Percentiles rank a stretch among this genome's conserved stretches.
phyloP scores from a whole-genome alignment of 2,329 filamentous ascomycete species.

The Allantophomopsis lycopodina region DNA sequence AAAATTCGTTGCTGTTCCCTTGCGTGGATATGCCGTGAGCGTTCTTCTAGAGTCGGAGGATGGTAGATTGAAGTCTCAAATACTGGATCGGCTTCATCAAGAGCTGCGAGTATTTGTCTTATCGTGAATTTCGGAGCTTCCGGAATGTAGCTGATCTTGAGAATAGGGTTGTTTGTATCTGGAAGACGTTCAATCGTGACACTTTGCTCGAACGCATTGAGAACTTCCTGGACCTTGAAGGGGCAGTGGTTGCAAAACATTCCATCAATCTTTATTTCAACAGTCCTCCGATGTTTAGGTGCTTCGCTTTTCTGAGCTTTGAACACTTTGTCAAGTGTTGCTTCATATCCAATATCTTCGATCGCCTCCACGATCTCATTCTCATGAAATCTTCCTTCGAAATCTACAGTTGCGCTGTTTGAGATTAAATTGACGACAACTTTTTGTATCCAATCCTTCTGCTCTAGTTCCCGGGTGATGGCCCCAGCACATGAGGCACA shows the following conservation, averaged over 20 bases:
- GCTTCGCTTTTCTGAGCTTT: conserved; percentile 16
- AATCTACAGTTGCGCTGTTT: conserved; percentile 34
- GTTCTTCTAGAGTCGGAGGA: conserved; percentile 71
- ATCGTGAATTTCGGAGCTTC: conserved; percentile 57
- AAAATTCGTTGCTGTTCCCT: conserved; percentile 57
- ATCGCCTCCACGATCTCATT: conserved; percentile 31
- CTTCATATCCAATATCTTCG: conserved; percentile 53
- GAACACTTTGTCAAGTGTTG: conserved; percentile 36
- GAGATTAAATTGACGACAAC: conserved; percentile 35
- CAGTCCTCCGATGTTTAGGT: conserved; percentile 27
- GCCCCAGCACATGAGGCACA: conserved; percentile 37
- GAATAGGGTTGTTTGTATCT: conserved; percentile 47
- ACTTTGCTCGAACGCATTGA: conserved; percentile 35
- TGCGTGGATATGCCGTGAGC: conserved; percentile 57
- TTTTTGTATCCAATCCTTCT: conserved; percentile 31
- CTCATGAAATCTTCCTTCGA: conserved; percentile 27
- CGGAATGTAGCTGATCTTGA: conserved; percentile 60
- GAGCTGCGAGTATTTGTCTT: conserved; percentile 55
- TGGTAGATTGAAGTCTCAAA: conserved; percentile 63
- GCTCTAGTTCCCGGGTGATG: conserved; percentile 30
- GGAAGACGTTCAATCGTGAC: conserved; percentile 36
- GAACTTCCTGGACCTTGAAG: conserved; percentile 35
- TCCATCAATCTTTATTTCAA: conserved; percentile 54
- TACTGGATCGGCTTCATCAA: conserved; percentile 49
- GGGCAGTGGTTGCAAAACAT: conserved; percentile 67